phyloP scores from a whole-genome alignment of 345 rosid species.

The Gynandropsis gynandra region DNA sequence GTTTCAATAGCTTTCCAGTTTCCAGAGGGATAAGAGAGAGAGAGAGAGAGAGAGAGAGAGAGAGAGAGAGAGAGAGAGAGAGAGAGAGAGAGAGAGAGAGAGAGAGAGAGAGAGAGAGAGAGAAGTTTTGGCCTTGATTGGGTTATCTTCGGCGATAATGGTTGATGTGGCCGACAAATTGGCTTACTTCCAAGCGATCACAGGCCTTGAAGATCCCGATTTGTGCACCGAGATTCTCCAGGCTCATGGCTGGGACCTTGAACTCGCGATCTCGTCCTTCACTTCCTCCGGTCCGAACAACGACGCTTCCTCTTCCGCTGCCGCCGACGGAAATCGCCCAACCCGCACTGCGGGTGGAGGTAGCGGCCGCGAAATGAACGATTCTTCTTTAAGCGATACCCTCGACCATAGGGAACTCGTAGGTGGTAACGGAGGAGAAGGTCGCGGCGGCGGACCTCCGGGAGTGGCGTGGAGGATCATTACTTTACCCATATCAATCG shows the following conservation, averaged over 20 bases:
- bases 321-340: neutral
- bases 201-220: slow-evolving; percentile 87
- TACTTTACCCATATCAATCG: slow-evolving; percentile 71
- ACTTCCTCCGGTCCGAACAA: slow-evolving; percentile 31
- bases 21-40: slow-evolving; percentile 18
- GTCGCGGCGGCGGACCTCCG: slow-evolving; percentile 29
- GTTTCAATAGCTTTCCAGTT: slow-evolving; percentile 8
- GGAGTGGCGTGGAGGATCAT: slow-evolving; percentile 78
- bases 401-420: slow-evolving; percentile 17
- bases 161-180: slow-evolving; percentile 81
- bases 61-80: slow-evolving; percentile 17
- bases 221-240: slow-evolving; percentile 92
- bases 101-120: no score
- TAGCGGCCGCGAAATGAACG: slow-evolving; percentile 21
- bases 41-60: slow-evolving; percentile 11
- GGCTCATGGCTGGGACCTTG: slow-evolving; percentile 97
- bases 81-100: no score
- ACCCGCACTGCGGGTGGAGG: slow-evolving; percentile 13
- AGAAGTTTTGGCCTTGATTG: neutral
- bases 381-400: slow-evolving; percentile 6
- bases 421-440: slow-evolving; percentile 9
- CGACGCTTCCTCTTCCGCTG: slow-evolving; percentile 23
- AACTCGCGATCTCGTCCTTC: slow-evolving; percentile 91
- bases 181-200: slow-evolving; percentile 83
- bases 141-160: slow-evolving; percentile 36